Base-by-base conservation (phyloP, 176 grass and related monocot species). In the Ampelocalamus luodianensis region DNA sequence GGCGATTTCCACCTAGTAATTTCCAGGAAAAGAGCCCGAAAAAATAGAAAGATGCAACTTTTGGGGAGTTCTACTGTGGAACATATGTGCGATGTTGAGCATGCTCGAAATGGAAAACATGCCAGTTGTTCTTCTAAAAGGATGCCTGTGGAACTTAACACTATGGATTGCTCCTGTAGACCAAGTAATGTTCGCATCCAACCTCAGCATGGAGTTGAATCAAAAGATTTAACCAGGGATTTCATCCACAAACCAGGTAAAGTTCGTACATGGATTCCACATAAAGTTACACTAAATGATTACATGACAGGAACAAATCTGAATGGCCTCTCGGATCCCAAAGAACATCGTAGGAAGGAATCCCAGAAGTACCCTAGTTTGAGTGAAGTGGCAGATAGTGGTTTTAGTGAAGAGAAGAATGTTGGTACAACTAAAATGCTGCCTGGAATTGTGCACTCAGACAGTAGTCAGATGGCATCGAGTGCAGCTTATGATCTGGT, bases 331-430 rank as follows among this genome's bases (percentile, higher is more conserved):
- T 4, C 29, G 12, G 60, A 38, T 27, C 73, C 50, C 34, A 85
- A 91, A 81, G 36, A 81, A 72, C 88, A 78, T 17, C 42, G 53
- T 29, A 82, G 66, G 68, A 72, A n/a, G 32, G 82, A 72, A 40
- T 6, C 48, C 3, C 24, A 61, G 7, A 72, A 69, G n/a, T 45
- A 44, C 14, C 22, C 51, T 49, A 61, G 10, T 68, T 79, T 64
- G 43, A 50, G 26, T 53, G 76, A 59, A 50, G 22, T 40, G 38
- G 46, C 24, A 72, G 76, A 59, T 8, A 27, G 10, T 58, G 38
- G 34, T 72, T 74, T 64, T 27, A 60, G 26, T 72, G 5, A 85
- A 75, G 82, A 29, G 18, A 15, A 54, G 15, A 3, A 71, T 54
- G 60, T 40, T 5, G 0, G 53, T 74, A 40, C 29, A 58, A 46